Percentiles rank a stretch among this genome's conserved stretches.
These are phyloP conservation scores for Pouteria glomerata DNA, from an alignment of 148 eudicot genomes.

Conservation along the genomic window DNA sequence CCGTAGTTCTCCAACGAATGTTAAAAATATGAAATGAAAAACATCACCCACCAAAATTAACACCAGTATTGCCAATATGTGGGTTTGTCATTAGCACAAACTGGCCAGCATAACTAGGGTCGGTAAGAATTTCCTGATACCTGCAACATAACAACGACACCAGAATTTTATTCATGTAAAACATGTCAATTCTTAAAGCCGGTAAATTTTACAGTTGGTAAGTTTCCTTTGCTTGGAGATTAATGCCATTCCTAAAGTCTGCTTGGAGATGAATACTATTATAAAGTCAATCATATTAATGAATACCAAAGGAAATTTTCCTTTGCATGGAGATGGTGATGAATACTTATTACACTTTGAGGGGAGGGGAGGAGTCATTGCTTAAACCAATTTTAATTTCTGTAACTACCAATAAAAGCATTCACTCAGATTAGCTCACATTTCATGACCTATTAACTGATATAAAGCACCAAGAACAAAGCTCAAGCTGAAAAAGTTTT, in stretches of 20 bases:
- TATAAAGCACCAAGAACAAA: constrained; percentile 7
- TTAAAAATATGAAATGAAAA: not conserved
- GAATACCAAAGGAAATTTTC: no score
- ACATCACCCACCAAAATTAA: constrained; percentile 72
- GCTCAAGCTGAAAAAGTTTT: not conserved
- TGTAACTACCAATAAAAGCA: not conserved
- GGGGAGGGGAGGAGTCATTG: no score
- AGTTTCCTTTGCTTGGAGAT: not conserved
- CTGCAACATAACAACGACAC: constrained; percentile 27
- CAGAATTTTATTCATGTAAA: not conserved
- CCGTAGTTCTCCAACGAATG: constrained; percentile 3
- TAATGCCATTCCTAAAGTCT: not conserved
- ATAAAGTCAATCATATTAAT: no score
- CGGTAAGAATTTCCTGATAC: constrained; percentile 96
- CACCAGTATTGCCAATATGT: constrained; percentile 95
- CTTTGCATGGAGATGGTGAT: no score
- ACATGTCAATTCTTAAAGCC: not conserved
- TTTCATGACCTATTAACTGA: not conserved
- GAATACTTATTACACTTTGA: no score
- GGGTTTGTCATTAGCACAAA: constrained; percentile 98
- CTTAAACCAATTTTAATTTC: not conserved
- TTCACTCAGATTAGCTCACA: not conserved
- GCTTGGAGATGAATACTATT: not conserved
- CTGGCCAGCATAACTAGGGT: constrained; percentile 99
- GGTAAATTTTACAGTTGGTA: not conserved